Base-by-base conservation (phyloP, 495 filamentous ascomycete genomes). In the Polyplosphaeria fusca region DNA sequence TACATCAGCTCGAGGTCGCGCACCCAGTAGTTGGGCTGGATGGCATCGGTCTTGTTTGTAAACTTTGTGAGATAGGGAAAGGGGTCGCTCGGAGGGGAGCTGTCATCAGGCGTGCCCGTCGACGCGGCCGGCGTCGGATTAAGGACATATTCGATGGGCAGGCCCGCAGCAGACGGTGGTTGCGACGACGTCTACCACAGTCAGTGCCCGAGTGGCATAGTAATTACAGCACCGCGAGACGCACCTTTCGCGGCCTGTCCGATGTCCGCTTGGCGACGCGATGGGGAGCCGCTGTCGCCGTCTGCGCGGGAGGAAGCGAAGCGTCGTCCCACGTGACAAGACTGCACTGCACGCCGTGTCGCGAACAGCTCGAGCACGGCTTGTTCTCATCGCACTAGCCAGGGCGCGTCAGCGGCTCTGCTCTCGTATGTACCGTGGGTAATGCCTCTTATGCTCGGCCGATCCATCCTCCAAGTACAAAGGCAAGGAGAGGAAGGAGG, bases 1-100 rank as follows among this genome's bases (percentile, higher is more conserved):
- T 25, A 60, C 61, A 65, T 65, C 13, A 65, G 30, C 23, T 65
- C 62, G 4, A 65, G 42, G 38, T 65, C 62, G n/a, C 52, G 45
- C 16, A 57, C 38, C 62, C 62, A 65, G 24, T 47, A 46, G 40
- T 60, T 30, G 5, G 52, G 23, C 26, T 61, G 50, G 13, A 30
- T 28, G 9, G 50, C 23, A 22, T 63, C 54, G 1, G 16, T 20
- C 19, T 54, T 48, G 13, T 63, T 25, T 14, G 54, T 35, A 39
- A 58, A 49, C 45, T 49, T 53, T 18, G 53, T 52, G 18, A 63
- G 40, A 25, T 42, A 58, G 4, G 47, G 55, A 20, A 28, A 58
- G 1, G 55, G 37, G 38, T 58, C 46, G 2, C 35, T 35, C 0
- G 35, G 16, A 27, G 54, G 32, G 1, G 44, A 49, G 13, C 11